Base-by-base conservation (phyloP, 768 basidiomycete genomes). In the Saitozyma sp. region DNA sequence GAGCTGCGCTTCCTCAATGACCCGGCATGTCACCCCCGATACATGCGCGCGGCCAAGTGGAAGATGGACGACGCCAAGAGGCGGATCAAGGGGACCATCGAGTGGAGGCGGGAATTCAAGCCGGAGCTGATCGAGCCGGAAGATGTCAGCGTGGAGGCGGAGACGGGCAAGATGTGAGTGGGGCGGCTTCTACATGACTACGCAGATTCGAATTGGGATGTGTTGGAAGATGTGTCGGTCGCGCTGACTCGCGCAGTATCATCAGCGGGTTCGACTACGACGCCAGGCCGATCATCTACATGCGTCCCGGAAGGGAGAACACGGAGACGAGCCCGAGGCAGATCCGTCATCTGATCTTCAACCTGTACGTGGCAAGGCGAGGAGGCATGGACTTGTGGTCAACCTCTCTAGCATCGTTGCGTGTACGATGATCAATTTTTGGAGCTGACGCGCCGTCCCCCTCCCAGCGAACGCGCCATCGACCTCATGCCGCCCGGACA, bases 31-130 rank as follows among this genome's bases (percentile, higher is more conserved):
- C 66, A 81, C 75, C 73, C 87, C 19, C 86, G 91, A 13, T 94
- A 92, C 74, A 86, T 91, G 84, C 86, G 91, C 39, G 90, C 91
- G 0, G 84, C 89, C 2, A 92, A 92, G 72, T 92, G 91, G 90
- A 87, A 87, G 73, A 71, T 87, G 41, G 83, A 84, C 29, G 88
- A 94, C 56, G 90, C 85, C 10, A 86, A 91, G 81, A 87, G 85
- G 75, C 83, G 92, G 54, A 86, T 92, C 63, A 86, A 87, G 74
- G 85, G 83, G 0, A 92, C 90, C 0, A 61, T 93, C 5, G 89
- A 90, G 64, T 93, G 92, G 92, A 83, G 91, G 62, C 82, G 91
- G 50, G 89, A 91, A 59, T 92, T 83, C 76, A 86, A 89, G 77
- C 91, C 92, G 0, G 91, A 94, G 56, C 80, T 93, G 19, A 92